A percentile compares a stretch with the other conserved stretches of the same genome.
These are phyloP conservation scores for Deinandra increscens DNA, from an alignment of 129 eudicot genomes.

Conservation along the genomic window DNA sequence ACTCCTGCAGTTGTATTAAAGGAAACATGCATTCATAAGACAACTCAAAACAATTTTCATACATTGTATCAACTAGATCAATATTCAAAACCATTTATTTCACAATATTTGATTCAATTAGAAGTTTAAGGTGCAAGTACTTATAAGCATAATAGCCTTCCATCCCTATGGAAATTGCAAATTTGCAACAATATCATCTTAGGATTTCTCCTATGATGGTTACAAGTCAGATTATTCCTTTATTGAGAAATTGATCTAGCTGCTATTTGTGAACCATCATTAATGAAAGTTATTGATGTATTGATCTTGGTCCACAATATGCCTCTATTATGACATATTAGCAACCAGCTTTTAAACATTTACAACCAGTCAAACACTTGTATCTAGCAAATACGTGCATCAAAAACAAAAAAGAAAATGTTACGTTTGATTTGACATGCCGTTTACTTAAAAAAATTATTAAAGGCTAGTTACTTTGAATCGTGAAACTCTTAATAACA, in stretches of 20 bases:
- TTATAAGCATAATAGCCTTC: not conserved
- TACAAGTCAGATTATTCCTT: not conserved
- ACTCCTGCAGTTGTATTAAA: slow-evolving; percentile 51
- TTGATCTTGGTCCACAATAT: not conserved
- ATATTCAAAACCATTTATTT: not conserved
- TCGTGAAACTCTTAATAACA: not conserved
- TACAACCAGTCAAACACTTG: too few species aligned
- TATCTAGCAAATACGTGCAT: not conserved
- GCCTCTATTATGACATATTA: too few species aligned
- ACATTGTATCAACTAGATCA: slow-evolving; percentile 4
- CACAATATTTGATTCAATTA: not conserved
- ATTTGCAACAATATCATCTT: not conserved
- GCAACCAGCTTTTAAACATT: too few species aligned
- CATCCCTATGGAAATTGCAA: not conserved
- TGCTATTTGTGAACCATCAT: not conserved
- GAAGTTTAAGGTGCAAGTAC: not conserved
- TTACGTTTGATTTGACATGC: not conserved
- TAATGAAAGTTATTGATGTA: not conserved
- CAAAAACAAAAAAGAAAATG: not conserved
- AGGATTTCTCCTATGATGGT: not conserved
- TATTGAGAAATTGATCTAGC: slow-evolving; percentile 1
- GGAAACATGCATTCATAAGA: not conserved
- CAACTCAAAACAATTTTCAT: not conserved
- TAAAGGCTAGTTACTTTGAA: not conserved
- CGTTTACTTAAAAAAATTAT: not conserved